These are phyloP conservation scores for Cokeromyces recurvatus DNA, from an alignment of 371 early-diverging fungal genomes.

Conservation along the genomic window DNA sequence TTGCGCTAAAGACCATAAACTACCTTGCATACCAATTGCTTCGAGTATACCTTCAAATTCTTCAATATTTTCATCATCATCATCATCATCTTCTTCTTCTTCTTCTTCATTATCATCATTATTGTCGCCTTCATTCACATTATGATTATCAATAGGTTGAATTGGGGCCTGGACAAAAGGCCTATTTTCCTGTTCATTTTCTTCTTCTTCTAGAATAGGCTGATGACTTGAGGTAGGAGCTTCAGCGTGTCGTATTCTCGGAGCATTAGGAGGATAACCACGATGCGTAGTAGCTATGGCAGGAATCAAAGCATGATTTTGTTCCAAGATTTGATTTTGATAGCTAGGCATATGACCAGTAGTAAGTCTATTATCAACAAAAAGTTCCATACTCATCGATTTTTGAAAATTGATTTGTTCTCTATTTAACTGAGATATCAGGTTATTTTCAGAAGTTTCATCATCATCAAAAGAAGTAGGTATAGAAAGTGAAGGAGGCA, in stretches of 20 bases:
- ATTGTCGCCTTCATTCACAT: too few species aligned
- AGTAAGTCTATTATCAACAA: not conserved
- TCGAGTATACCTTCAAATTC: slow-evolving; percentile 82
- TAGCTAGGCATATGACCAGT: too few species aligned
- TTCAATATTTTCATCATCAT: slow-evolving; percentile 54
- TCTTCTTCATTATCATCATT: slow-evolving; percentile 11
- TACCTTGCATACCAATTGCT: slow-evolving; percentile 87
- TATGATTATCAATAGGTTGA: slow-evolving; percentile 8
- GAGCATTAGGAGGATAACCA: slow-evolving; percentile 13
- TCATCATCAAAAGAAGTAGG: too few species aligned
- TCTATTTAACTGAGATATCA: too few species aligned
- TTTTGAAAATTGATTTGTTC: too few species aligned
- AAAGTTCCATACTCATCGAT: slow-evolving; percentile 1
- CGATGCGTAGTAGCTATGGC: too few species aligned
- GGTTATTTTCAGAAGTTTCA: too few species aligned
- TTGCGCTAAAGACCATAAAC: slow-evolving; percentile 67
- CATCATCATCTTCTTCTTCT: slow-evolving; percentile 40
- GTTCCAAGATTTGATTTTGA: not conserved
- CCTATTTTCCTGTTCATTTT: too few species aligned
- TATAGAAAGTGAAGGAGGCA: slow-evolving; percentile 10
- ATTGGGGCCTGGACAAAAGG: not conserved
- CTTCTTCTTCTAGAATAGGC: slow-evolving; percentile 9
- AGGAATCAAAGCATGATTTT: not conserved
- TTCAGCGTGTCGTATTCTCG: slow-evolving; percentile 15
- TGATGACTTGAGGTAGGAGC: slow-evolving; percentile 1